These are phyloP conservation scores for Russula earlei DNA, from an alignment of 768 basidiomycete species.

Conservation along the genomic window DNA sequence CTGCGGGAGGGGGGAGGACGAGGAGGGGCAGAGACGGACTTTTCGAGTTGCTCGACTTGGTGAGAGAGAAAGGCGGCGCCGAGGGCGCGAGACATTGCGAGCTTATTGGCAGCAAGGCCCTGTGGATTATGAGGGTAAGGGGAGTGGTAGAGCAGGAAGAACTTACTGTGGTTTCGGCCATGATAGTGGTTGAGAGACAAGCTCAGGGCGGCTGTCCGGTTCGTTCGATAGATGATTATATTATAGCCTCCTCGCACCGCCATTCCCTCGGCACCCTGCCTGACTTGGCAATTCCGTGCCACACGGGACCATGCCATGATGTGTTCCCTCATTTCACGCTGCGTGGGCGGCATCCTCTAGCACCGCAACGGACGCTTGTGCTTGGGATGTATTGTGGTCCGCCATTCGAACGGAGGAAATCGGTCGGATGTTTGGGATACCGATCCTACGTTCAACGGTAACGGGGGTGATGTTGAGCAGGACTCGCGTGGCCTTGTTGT, in stretches of 20 bases:
- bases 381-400: too few species aligned
- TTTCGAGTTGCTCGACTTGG: slow-evolving; percentile 83
- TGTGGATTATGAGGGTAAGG: not conserved
- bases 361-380: too few species aligned
- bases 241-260: not conserved
- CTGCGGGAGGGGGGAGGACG: slow-evolving; percentile 25
- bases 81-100: slow-evolving; percentile 79
- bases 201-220: not conserved
- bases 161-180: not conserved
- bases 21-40: slow-evolving; percentile 41
- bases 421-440: too few species aligned
- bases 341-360: too few species aligned
- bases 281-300: too few species aligned
- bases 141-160: not conserved
- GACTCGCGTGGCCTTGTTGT: too few species aligned
- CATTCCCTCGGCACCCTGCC: not conserved
- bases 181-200: not conserved
- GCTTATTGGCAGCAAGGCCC: slow-evolving; percentile 35
- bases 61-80: slow-evolving; percentile 83
- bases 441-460: too few species aligned
- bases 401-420: too few species aligned
- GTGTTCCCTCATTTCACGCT: too few species aligned
- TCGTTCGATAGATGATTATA: not conserved
- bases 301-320: too few species aligned
- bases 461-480: too few species aligned